Evolutionary conservation across 768 basidiomycete species (phyloP), one percentile per base, ranked within the genome.

Genomic region (Gloeophyllum trabeum): DNA sequence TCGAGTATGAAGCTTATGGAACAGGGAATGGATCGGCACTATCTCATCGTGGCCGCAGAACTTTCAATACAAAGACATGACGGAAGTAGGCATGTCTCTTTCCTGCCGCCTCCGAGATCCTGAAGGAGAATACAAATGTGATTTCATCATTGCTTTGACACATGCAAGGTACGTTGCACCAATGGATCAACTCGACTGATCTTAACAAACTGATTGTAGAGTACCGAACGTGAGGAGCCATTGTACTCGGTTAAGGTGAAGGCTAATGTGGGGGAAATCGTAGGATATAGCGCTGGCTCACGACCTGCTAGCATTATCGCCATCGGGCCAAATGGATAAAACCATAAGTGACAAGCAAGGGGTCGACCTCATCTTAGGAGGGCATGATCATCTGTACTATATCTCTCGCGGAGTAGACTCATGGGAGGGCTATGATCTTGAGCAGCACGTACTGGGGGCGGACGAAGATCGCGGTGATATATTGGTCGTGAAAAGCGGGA

Each of bases 381-480:
- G 91, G 2, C 91, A 94, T 51, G 91, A 94, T 54, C 91, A 94
- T 48, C 62, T 83, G 3, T 89, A 87, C 61, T 89, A 74, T 54
- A 70, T 75, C 32, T 75, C 80, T 25, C 75, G 69, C 49, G 87
- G 83, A 6, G 71, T 76, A 13, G 68, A 63, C 30, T 55, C 63
- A 4, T 89, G 85, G 85, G 74, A 82, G 21, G 71, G 67, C 41
- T 81, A 77, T 46, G 73, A 88, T 47, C 54, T 67, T 16, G 61
- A 57, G 3, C 50, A 67, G 35, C 56, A 64, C 3, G 68, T 73
- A 22, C 68, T 81, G 13, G 89, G 84, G 22, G 76, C 77, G 4
- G 83, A 88, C 51, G 65, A 62, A n/a, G 86, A 88, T 49, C 53
- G 72, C 1, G 84, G 84, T 3, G 77, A 84, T 39, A 65, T 84